Percentiles rank a stretch among this genome's conserved stretches.
Evolutionary conservation across 805 yeast species (phyloP).

Genomic region (Limtongozyma cylindracea): DNA sequence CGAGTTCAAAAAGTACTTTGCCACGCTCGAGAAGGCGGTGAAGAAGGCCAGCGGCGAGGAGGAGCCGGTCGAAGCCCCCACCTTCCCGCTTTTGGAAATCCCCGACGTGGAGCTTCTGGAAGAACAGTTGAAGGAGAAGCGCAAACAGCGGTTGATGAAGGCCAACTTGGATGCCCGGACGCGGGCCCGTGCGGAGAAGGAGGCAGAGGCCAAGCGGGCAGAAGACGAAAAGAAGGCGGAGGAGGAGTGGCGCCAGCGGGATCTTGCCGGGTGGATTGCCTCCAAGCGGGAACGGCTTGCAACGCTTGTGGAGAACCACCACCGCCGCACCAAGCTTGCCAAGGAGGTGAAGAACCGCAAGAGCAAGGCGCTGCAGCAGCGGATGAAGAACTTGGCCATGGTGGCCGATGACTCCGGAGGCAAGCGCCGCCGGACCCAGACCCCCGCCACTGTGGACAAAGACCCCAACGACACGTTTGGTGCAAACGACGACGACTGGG

Average conservation of each 20-base stretch:
- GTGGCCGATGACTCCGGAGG: constrained; percentile 46
- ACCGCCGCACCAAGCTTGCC: constrained; percentile 42
- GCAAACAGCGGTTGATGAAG: constrained; percentile 59
- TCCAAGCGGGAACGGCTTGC: constrained; percentile 38
- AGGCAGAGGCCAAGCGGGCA: too few relatives aligned
- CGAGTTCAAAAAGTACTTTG: constrained; percentile 43
- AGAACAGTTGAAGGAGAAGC: constrained; percentile 66
- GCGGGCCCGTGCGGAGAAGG: constrained; percentile 59
- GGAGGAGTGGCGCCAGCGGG: constrained; percentile 48
- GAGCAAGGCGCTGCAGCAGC: constrained; percentile 72
- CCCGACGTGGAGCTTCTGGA: constrained; percentile 69
- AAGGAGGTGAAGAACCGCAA: constrained; percentile 71
- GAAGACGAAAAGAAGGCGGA: constrained; percentile 35
- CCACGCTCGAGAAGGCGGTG: constrained; percentile 39
- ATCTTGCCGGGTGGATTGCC: constrained; percentile 59
- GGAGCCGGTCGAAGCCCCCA: constrained; percentile 10
- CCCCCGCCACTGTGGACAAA: constrained; percentile 50
- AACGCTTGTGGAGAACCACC: constrained; percentile 28
- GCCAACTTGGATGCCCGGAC: constrained; percentile 78
- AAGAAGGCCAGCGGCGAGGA: constrained; percentile 42
- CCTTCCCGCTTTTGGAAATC: constrained; percentile 46
- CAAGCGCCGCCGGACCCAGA: constrained; percentile 17
- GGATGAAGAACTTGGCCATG: constrained; percentile 80
- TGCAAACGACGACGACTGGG: constrained; percentile 91
- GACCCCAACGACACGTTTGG: constrained; percentile 91